These are phyloP conservation scores for Hypoxylon sp. DNA, from an alignment of 2,329 filamentous ascomycete species.

Conservation along the genomic window DNA sequence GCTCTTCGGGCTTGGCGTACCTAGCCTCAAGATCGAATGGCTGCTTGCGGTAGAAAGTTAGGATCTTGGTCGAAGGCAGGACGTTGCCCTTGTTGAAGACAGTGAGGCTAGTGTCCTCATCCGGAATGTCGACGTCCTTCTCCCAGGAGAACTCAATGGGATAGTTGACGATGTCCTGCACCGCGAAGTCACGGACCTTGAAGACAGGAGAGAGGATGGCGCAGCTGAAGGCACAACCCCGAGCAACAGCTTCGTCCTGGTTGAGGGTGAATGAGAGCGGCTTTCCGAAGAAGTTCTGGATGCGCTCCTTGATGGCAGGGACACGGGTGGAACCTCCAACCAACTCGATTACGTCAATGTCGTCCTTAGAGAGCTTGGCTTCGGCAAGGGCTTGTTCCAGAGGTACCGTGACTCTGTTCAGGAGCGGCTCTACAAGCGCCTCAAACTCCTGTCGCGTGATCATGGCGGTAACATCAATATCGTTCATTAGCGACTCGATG, in stretches of 20 bases:
- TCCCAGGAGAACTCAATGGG: slow-evolving; percentile 99
- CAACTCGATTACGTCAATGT: slow-evolving; percentile 94
- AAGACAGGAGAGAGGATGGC: slow-evolving; percentile 97
- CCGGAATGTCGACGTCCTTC: slow-evolving; percentile 97
- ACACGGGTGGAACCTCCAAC: slow-evolving; percentile 96
- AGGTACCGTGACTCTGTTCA: slow-evolving; percentile 79
- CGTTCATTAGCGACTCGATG: slow-evolving; percentile 99
- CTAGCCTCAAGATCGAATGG: slow-evolving; percentile 95
- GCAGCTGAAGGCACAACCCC: slow-evolving; percentile 97
- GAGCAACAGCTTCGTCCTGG: slow-evolving; percentile 96
- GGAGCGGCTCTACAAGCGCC: slow-evolving; percentile 86
- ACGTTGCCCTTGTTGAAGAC: slow-evolving; percentile 98
- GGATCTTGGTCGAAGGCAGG: slow-evolving; percentile 98
- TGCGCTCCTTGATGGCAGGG: slow-evolving; percentile 89
- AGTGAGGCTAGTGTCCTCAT: slow-evolving; percentile 96
- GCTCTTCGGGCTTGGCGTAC: slow-evolving; percentile 87
- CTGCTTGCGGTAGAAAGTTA: slow-evolving; percentile 99
- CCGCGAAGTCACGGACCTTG: slow-evolving; percentile 97
- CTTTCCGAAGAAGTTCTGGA: slow-evolving; percentile 94
- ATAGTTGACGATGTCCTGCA: slow-evolving; percentile 98
- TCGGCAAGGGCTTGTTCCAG: slow-evolving; percentile 95
- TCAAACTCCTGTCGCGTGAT: slow-evolving; percentile 96
- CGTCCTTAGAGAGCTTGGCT: slow-evolving; percentile 89
- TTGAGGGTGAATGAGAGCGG: slow-evolving; percentile 94
- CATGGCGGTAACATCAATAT: slow-evolving; percentile 89